Conservation (phyloP, 1,284 basidiomycete genomes). For the Baeospora myosura region DNA sequence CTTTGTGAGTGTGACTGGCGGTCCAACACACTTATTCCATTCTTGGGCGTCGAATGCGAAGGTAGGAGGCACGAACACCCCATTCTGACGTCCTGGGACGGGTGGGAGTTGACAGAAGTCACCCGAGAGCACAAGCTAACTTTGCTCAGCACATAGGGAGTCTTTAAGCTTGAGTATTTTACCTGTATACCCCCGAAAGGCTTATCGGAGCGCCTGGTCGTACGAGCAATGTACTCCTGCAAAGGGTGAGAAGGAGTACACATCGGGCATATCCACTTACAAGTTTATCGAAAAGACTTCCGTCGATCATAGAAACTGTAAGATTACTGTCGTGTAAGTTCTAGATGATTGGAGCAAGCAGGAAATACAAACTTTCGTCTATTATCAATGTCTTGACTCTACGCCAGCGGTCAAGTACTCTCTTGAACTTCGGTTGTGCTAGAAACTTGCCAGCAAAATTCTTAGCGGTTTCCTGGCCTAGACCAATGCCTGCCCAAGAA, state of each 20-base stretch:
- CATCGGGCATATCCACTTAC: conserved; percentile 21
- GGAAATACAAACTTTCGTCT: conserved; percentile 68
- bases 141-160: conserved; percentile 2
- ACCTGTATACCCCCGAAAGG: conserved; percentile 92
- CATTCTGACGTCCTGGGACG: conserved; percentile 43
- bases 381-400: conserved; percentile 77
- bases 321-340: conserved; percentile 1
- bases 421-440: conserved; percentile 48
- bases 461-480: conserved; percentile 59
- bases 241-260: background rate
- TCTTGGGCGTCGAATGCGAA: conserved; percentile 83
- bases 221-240: conserved; percentile 51
- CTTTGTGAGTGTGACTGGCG: conserved; percentile 51
- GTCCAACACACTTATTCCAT: conserved; percentile 59
- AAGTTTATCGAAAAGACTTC: conserved; percentile 80
- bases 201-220: conserved; percentile 43
- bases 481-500: conserved; percentile 84
- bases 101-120: conserved; percentile 95
- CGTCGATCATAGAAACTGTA: conserved; percentile 90
- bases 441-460: conserved; percentile 54
- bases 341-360: background rate
- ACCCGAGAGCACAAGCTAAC: conserved; percentile 76
- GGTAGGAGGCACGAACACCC: conserved; percentile 32
- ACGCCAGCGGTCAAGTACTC: conserved; percentile 66
- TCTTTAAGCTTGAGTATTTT: conserved; percentile 16